A percentile compares a stretch with the other conserved stretches of the same genome.
Evolutionary conservation across 371 early-diverging fungal genomes (phyloP).

Genomic region (Mortierella sp.): DNA sequence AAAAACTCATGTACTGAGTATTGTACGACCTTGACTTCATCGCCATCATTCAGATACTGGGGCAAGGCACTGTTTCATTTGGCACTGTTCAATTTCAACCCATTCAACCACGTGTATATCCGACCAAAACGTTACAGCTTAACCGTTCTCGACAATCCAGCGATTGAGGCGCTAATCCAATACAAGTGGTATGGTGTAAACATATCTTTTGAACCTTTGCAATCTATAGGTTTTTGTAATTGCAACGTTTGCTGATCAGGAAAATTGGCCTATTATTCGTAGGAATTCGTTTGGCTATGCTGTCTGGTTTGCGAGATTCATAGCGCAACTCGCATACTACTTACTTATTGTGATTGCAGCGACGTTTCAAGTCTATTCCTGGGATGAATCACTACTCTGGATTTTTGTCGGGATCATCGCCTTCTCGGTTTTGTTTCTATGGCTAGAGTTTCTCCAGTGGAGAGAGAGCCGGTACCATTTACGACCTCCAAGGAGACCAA

Average conservation of each 20-base stretch:
- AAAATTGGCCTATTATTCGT: neutral
- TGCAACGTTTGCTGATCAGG: neutral
- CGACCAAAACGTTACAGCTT: neutral
- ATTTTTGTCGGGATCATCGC: slow-evolving; percentile 11
- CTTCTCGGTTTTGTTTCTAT: slow-evolving; percentile 17
- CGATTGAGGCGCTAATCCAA: slow-evolving; percentile 21
- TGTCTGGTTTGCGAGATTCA: slow-evolving; percentile 24
- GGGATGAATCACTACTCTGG: neutral
- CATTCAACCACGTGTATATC: too few species aligned
- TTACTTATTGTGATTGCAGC: slow-evolving; percentile 9
- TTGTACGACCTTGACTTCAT: too few species aligned
- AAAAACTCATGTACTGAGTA: too few species aligned
- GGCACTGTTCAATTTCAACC: too few species aligned
- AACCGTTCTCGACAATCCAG: slow-evolving; percentile 26
- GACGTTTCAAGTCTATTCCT: slow-evolving; percentile 13
- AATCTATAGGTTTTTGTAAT: neutral
- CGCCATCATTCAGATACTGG: too few species aligned
- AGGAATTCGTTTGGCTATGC: slow-evolving; percentile 29
- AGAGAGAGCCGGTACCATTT: too few species aligned
- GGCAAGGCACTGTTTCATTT: too few species aligned
- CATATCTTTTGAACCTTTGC: too few species aligned
- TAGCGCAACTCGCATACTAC: slow-evolving; percentile 19
- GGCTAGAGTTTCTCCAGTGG: slow-evolving; percentile 19
- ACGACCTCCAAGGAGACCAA: too few species aligned
- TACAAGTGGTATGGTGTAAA: slow-evolving; percentile 29